Conservation (phyloP, 768 basidiomycete species). For the Suillus alpinus region DNA sequence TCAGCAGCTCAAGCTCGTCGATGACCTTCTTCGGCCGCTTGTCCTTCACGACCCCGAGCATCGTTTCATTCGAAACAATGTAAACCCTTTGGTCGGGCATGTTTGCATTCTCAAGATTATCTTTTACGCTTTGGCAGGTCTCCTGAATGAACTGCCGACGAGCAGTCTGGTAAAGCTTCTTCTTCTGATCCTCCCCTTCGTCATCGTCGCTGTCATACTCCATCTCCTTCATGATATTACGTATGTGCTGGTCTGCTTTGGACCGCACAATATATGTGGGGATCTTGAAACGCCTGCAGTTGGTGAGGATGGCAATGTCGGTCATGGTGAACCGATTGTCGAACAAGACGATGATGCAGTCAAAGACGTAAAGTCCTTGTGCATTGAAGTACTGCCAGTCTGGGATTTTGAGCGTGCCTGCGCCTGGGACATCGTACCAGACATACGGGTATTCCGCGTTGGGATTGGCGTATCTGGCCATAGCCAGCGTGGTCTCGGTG, state of each 20-base stretch:
- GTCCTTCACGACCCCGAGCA: conserved; percentile 25
- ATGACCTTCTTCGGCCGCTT: conserved; percentile 20
- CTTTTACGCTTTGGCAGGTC: conserved; percentile 23
- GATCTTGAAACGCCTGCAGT: conserved; percentile 32
- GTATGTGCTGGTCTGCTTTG: conserved; percentile 18
- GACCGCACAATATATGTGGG: conserved; percentile 32
- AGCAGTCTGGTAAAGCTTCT: conserved; percentile 20
- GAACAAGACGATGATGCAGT: conserved; percentile 34
- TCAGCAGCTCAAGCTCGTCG: conserved; percentile 25
- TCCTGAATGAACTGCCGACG: conserved; percentile 27
- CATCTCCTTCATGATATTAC: conserved; percentile 18
- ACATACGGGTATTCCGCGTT: conserved; percentile 21
- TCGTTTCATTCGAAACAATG: conserved; percentile 21
- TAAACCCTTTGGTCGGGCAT: conserved; percentile 30
- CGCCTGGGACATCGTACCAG: conserved; percentile 41
- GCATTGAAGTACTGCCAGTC: conserved; percentile 39
- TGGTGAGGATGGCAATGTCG: conserved; percentile 33
- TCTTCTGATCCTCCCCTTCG: conserved; percentile 7
- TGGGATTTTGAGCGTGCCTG: conserved; percentile 32
- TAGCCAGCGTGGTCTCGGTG: conserved; percentile 30
- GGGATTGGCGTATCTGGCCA: conserved; percentile 29
- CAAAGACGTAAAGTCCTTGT: conserved; percentile 37
- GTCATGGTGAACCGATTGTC: conserved; percentile 35
- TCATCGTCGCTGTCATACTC: conserved; percentile 27
- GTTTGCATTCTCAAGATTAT: conserved; percentile 19